These are phyloP conservation scores for Kitagawia praeruptora DNA, from an alignment of 129 eudicot species.

Conservation along the genomic window DNA sequence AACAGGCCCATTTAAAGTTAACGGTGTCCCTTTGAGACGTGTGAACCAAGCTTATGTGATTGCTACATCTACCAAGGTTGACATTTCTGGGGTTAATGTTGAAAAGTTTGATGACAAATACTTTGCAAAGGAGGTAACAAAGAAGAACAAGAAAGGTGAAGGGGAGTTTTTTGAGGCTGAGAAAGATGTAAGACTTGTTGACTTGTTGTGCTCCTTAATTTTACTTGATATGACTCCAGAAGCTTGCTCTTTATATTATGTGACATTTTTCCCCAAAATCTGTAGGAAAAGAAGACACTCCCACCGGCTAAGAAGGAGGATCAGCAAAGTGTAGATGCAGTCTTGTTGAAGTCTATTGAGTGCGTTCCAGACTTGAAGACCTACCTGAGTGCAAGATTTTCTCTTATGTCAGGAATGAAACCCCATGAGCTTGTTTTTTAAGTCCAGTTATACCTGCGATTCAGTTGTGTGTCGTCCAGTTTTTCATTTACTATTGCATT, in stretches of 20 bases:
- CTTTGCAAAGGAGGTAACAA: constrained; percentile 45
- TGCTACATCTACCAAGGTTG: constrained; percentile 63
- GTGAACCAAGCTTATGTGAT: constrained; percentile 66
- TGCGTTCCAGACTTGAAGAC: constrained; percentile 47
- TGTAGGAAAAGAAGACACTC: constrained; percentile 44
- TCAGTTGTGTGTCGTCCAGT: not conserved
- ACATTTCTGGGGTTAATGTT: constrained; percentile 35
- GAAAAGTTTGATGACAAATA: constrained; percentile 63
- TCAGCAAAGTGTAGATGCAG: constrained; percentile 56
- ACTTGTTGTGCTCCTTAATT: not conserved
- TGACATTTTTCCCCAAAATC: not conserved
- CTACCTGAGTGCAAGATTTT: constrained; percentile 65
- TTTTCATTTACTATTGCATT: not conserved
- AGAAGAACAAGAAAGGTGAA: constrained; percentile 63
- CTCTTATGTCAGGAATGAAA: constrained; percentile 61
- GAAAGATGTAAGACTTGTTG: constrained; percentile 37
- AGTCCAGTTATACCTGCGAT: not conserved
- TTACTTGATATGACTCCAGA: not conserved
- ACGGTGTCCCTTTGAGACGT: constrained; percentile 80
- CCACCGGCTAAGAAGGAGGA: constrained; percentile 66
- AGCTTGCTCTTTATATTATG: not conserved
- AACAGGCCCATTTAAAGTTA: constrained; percentile 65
- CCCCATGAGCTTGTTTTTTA: constrained; percentile 69
- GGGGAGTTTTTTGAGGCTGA: constrained; percentile 65
- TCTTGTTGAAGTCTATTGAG: constrained; percentile 49